Conservation (phyloP, 768 basidiomycete genomes). For the Boletus insuetus region DNA sequence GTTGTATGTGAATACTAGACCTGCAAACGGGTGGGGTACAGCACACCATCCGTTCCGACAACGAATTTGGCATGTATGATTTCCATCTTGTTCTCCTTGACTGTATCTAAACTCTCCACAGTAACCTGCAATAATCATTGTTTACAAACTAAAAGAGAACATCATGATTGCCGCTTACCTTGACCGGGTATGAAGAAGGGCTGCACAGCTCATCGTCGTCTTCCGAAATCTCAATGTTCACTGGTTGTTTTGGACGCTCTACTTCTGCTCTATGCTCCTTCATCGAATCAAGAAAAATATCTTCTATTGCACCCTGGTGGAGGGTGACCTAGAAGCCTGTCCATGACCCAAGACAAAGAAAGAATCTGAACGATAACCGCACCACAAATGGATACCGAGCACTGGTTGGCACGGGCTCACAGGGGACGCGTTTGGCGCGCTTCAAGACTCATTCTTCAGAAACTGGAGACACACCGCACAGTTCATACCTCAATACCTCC, state of each 20-base stretch:
- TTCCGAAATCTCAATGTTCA: not conserved
- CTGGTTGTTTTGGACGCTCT: not conserved
- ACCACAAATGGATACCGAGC: not conserved
- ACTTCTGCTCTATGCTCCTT: not conserved
- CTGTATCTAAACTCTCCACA: not conserved
- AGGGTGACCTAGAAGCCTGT: not conserved
- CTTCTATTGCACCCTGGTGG: not conserved
- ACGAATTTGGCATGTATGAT: not conserved
- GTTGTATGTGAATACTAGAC: not conserved
- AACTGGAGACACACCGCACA: not conserved
- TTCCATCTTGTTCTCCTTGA: not conserved
- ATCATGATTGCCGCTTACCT: too few species aligned
- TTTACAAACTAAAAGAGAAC: too few species aligned
- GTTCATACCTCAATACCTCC: not conserved
- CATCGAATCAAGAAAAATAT: not conserved
- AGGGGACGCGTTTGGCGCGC: not conserved
- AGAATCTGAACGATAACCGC: not conserved
- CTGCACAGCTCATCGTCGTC: not conserved
- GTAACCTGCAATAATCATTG: too few species aligned
- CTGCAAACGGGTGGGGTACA: not conserved
- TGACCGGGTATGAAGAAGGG: not conserved
- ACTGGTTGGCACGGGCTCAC: not conserved
- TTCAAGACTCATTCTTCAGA: not conserved
- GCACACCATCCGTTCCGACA: not conserved
- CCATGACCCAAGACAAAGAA: not conserved